A percentile compares a stretch with the other conserved stretches of the same genome.
These are phyloP conservation scores for Sordariomycetes sp. DNA, from an alignment of 2,329 filamentous ascomycete species.

Conservation along the genomic window DNA sequence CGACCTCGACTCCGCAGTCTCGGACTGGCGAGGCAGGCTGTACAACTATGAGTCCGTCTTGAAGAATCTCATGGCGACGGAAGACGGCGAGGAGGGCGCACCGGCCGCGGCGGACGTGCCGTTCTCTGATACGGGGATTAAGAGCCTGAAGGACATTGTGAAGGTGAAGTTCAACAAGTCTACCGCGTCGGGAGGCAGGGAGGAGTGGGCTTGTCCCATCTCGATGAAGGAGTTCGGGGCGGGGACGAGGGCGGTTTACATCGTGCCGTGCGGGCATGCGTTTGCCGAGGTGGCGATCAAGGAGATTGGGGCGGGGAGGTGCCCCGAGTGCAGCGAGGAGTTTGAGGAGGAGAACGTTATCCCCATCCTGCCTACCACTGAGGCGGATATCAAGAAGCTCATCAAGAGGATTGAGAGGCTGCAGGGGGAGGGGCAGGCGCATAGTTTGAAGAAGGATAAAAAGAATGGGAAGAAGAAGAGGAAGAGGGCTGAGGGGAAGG, in stretches of 20 bases:
- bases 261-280: slow-evolving; percentile 91
- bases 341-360: slow-evolving; percentile 69
- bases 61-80: slow-evolving; percentile 38
- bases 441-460: slow-evolving; percentile 77
- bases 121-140: slow-evolving; percentile 47
- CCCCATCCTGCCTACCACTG: slow-evolving; percentile 61
- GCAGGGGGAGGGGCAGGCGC: slow-evolving; percentile 59
- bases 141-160: slow-evolving; percentile 72
- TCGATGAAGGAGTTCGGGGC: slow-evolving; percentile 79
- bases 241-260: slow-evolving; percentile 65
- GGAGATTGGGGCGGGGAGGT: slow-evolving; percentile 53
- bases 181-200: slow-evolving; percentile 18
- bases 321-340: slow-evolving; percentile 60
- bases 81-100: slow-evolving; percentile 32
- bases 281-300: slow-evolving; percentile 80
- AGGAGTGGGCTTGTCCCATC: slow-evolving; percentile 64
- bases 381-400: slow-evolving; percentile 57
- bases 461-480: slow-evolving; percentile 60
- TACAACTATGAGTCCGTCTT: slow-evolving; percentile 94
- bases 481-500: slow-evolving; percentile 36
- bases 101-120: slow-evolving; percentile 10
- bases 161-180: slow-evolving; percentile 61
- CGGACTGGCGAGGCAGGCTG: slow-evolving; percentile 69
- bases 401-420: slow-evolving; percentile 55
- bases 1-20: slow-evolving; percentile 58